Conservation (phyloP, 208 protist species). For the Trypanosoma brucei region DNA sequence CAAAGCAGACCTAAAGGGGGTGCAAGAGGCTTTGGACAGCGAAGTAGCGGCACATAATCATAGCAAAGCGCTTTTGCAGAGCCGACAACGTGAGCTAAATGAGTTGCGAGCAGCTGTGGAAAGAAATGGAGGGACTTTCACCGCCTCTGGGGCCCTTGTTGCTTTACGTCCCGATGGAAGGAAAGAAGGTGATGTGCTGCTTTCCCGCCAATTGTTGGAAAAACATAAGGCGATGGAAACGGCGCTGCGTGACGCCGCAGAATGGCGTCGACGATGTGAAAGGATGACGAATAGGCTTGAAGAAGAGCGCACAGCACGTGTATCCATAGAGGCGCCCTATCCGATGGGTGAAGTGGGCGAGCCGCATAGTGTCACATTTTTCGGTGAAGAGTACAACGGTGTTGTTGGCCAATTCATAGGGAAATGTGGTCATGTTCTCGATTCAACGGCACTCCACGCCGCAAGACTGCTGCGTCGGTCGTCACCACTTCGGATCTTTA, state of each 20-base stretch:
- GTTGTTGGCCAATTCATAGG: not conserved
- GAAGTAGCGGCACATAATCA: constrained; percentile 43
- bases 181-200: constrained; percentile 19
- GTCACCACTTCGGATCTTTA: constrained; percentile 32
- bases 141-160: constrained; percentile 11
- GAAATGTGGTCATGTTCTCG: constrained; percentile 13
- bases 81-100: constrained; percentile 14
- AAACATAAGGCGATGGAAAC: constrained; percentile 44
- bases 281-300: constrained; percentile 32
- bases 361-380: not conserved
- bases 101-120: constrained; percentile 14
- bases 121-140: constrained; percentile 18
- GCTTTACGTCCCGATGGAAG: constrained; percentile 19
- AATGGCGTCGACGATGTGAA: constrained; percentile 50
- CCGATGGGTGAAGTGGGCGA: not conserved
- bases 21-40: constrained; percentile 47
- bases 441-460: constrained; percentile 27
- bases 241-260: constrained; percentile 32
- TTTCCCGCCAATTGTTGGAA: constrained; percentile 35
- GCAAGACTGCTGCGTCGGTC: constrained; percentile 26
- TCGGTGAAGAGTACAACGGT: not conserved
- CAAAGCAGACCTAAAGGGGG: constrained; percentile 24
- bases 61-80: constrained; percentile 28
- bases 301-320: constrained; percentile 41
- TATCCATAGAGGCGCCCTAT: constrained; percentile 4